Conservation (phyloP, 164 flowering plant genomes). For the Stephania yunnanensis region DNA sequence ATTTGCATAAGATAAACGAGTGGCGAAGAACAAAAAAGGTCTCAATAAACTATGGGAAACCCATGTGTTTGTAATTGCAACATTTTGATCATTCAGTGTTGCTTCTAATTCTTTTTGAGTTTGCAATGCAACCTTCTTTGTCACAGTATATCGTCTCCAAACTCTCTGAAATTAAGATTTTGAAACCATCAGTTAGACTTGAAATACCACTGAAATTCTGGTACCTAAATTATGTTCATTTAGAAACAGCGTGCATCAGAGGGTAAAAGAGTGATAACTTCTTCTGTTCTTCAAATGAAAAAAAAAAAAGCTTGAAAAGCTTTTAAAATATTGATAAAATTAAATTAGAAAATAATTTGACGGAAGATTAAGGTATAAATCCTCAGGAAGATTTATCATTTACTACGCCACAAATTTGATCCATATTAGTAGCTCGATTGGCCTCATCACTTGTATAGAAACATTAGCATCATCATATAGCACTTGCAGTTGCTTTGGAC, state of each 20-base stretch:
- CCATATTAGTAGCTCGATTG: too few relatives aligned
- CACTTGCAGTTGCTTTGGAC: too few relatives aligned
- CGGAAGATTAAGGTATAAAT: too few relatives aligned
- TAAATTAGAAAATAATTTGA: too few relatives aligned
- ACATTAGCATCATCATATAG: too few relatives aligned
- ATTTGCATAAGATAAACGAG: conserved; percentile 30
- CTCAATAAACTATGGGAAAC: conserved; percentile 55
- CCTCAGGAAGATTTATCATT: too few relatives aligned
- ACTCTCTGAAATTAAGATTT: conserved; percentile 51
- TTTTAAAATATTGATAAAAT: too few relatives aligned
- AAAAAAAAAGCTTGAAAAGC: too few relatives aligned
- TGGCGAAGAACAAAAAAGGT: conserved; percentile 75
- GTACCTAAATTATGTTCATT: background rate
- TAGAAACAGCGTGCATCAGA: background rate
- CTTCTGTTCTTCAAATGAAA: too few relatives aligned
- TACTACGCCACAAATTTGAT: too few relatives aligned
- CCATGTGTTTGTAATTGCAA: conserved; percentile 32
- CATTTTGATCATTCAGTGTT: conserved; percentile 22
- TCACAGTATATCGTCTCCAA: conserved; percentile 63
- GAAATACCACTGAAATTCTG: background rate
- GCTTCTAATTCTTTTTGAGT: conserved; percentile 59
- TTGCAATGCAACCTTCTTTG: conserved; percentile 41
- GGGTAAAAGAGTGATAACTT: too few relatives aligned
- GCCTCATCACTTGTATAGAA: too few relatives aligned
- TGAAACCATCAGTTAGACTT: conserved; percentile 3